A percentile compares a stretch with the other conserved stretches of the same genome.
Evolutionary conservation across 2,329 filamentous ascomycete species (phyloP).

Genomic region (Zarea fungicola): DNA sequence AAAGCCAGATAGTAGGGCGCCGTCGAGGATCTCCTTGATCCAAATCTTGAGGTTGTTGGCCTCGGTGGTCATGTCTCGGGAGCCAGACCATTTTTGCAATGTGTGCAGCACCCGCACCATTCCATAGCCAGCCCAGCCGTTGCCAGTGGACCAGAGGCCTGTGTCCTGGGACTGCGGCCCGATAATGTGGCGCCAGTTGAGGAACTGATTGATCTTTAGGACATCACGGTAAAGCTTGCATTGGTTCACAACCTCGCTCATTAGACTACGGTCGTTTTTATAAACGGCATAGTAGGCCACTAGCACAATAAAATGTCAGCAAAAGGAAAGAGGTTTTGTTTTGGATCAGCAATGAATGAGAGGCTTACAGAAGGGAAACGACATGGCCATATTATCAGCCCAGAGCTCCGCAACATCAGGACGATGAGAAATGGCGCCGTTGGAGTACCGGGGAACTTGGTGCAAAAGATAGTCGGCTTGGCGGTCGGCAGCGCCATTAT

Average conservation of each 20-base stretch:
- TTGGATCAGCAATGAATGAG: not conserved
- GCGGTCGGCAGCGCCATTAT: constrained; percentile 12
- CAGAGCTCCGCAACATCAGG: constrained; percentile 15
- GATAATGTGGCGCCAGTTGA: constrained; percentile 17
- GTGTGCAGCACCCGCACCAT: constrained; percentile 16
- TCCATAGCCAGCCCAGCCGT: constrained; percentile 15
- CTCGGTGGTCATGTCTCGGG: constrained; percentile 1
- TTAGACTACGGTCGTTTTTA: constrained; percentile 11
- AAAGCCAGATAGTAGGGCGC: constrained; percentile 7
- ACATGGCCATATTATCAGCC: constrained; percentile 17
- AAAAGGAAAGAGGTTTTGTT: too few species aligned
- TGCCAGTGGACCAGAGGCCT: constrained; percentile 16
- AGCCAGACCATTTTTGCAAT: constrained; percentile 14
- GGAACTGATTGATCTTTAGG: constrained; percentile 8
- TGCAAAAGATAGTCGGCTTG: constrained; percentile 13
- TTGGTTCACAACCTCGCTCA: constrained; percentile 11
- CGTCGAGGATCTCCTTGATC: constrained; percentile 17
- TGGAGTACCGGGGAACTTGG: constrained; percentile 7
- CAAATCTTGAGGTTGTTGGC: constrained; percentile 10
- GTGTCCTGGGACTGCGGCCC: constrained; percentile 15
- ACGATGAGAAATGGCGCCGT: constrained; percentile 15
- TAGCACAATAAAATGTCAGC: not conserved
- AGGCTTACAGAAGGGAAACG: constrained; percentile 16
- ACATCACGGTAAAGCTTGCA: constrained; percentile 14
- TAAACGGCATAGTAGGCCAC: constrained; percentile 7